A percentile compares a stretch with the other conserved stretches of the same genome.
Conservation (phyloP, 441 rosid genomes). For the Flueggea neowawraea region DNA sequence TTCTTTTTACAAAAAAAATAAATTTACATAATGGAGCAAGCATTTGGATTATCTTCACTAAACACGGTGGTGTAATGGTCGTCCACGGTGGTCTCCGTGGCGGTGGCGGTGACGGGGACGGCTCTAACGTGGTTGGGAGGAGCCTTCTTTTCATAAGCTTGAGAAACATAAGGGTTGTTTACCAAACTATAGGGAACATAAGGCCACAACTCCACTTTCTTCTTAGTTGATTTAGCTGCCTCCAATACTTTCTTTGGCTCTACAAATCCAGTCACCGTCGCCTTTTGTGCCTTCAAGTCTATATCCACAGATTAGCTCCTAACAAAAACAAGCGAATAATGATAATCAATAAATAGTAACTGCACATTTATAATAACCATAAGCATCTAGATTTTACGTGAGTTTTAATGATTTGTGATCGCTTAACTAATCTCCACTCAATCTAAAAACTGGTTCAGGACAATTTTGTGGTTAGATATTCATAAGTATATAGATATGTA, state of each 20-base stretch:
- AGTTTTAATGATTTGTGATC: too few species aligned
- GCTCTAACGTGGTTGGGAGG: constrained; percentile 71
- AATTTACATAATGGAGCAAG: constrained; percentile 72
- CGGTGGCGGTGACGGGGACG: constrained; percentile 41
- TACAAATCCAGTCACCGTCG: constrained; percentile 59
- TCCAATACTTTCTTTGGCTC: constrained; percentile 60
- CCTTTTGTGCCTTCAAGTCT: constrained; percentile 81
- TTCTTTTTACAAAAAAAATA: background rate
- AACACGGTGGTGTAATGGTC: constrained; percentile 59
- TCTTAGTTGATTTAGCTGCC: constrained; percentile 76
- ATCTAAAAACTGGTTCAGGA: too few species aligned
- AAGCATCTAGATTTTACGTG: too few species aligned
- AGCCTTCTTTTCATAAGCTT: constrained; percentile 90
- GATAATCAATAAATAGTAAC: too few species aligned
- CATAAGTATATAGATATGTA: constrained; percentile 9
- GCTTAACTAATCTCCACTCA: too few species aligned
- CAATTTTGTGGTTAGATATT: too few species aligned
- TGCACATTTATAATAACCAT: too few species aligned
- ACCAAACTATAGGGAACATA: constrained; percentile 74
- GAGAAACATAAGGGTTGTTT: constrained; percentile 69
- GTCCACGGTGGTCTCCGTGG: constrained; percentile 58
- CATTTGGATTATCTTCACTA: constrained; percentile 82
- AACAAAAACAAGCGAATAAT: background rate
- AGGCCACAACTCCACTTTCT: constrained; percentile 91
- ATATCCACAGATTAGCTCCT: constrained; percentile 78